Percentiles rank a stretch among this genome's conserved stretches.
Conservation (phyloP, 2,329 filamentous ascomycete species). For the Rutstroemia sp. region DNA sequence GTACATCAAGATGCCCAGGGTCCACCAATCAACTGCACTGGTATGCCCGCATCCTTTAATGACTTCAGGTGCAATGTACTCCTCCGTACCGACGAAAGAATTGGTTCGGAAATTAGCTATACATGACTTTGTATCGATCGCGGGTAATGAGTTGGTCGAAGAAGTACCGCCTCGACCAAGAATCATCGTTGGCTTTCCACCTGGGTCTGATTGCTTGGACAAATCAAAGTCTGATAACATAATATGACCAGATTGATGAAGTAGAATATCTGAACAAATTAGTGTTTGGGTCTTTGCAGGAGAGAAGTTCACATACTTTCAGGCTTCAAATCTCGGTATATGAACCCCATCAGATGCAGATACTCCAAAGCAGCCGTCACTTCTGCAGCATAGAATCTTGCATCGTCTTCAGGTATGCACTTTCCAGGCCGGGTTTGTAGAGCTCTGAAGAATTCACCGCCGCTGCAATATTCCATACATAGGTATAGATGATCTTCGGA, state of each 20-base stretch:
- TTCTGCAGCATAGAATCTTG: constrained; percentile 93
- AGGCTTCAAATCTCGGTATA: constrained; percentile 95
- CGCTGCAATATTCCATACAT: constrained; percentile 99
- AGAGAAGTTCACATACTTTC: constrained; percentile 63
- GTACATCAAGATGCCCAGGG: constrained; percentile 90
- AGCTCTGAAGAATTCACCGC: constrained; percentile 95
- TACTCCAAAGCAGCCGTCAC: constrained; percentile 96
- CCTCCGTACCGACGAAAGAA: constrained; percentile 96
- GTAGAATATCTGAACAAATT: constrained; percentile 68
- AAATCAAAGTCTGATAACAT: constrained; percentile 99
- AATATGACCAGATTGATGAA: constrained; percentile 98
- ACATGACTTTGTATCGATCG: constrained; percentile 98
- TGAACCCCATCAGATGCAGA: constrained; percentile 97
- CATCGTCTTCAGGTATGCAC: constrained; percentile 94
- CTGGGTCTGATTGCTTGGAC: constrained; percentile 93
- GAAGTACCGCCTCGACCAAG: constrained; percentile 77
- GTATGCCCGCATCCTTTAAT: constrained; percentile 98
- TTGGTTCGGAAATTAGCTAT: constrained; percentile 98
- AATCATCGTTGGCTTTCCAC: constrained; percentile 97
- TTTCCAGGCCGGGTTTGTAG: constrained; percentile 95
- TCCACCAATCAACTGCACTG: constrained; percentile 99
- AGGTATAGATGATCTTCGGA: constrained; percentile 97
- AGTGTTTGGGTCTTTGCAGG: constrained; percentile 27
- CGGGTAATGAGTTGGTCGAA: constrained; percentile 69
- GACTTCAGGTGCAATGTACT: constrained; percentile 97